A percentile compares a stretch with the other conserved stretches of the same genome.
These are phyloP conservation scores for Solanum piurae DNA, from an alignment of 257 asterid species.

Conservation along the genomic window DNA sequence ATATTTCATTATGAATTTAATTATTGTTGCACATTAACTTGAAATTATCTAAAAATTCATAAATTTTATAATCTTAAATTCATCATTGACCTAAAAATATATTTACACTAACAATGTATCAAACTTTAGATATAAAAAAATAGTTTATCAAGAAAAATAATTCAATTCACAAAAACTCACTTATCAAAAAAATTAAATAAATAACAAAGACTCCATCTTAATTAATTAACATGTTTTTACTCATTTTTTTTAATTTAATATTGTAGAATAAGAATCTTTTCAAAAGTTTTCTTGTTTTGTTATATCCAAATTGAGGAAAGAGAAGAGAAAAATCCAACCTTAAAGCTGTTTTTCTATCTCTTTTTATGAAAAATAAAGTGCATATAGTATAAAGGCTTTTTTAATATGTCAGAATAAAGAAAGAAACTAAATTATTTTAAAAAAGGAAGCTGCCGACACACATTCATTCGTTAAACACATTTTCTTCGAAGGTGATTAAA, in stretches of 20 bases:
- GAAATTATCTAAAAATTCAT: not conserved
- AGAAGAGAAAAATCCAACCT: not conserved
- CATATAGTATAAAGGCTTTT: not conserved
- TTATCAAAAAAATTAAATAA: not conserved
- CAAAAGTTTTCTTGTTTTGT: not conserved
- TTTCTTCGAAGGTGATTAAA: not conserved
- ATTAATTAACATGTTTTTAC: not conserved
- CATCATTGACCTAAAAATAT: fast-evolving
- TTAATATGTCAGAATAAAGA: too few species aligned
- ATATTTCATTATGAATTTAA: not conserved
- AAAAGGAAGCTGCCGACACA: not conserved
- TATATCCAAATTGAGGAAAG: not conserved
- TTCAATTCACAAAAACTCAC: not conserved
- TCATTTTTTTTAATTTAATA: not conserved
- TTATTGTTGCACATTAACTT: not conserved
- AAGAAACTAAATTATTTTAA: not conserved
- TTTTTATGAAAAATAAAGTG: not conserved
- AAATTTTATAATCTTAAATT: not conserved
- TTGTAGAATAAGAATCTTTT: not conserved
- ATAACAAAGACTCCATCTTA: not conserved
- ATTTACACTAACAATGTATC: not conserved
- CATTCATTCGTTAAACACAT: not conserved
- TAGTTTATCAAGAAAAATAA: not conserved
- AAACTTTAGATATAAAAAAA: not conserved
- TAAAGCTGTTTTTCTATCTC: not conserved